Evolutionary conservation across 768 basidiomycete genomes (phyloP).

Genomic region (Plicaturopsis crispa): DNA sequence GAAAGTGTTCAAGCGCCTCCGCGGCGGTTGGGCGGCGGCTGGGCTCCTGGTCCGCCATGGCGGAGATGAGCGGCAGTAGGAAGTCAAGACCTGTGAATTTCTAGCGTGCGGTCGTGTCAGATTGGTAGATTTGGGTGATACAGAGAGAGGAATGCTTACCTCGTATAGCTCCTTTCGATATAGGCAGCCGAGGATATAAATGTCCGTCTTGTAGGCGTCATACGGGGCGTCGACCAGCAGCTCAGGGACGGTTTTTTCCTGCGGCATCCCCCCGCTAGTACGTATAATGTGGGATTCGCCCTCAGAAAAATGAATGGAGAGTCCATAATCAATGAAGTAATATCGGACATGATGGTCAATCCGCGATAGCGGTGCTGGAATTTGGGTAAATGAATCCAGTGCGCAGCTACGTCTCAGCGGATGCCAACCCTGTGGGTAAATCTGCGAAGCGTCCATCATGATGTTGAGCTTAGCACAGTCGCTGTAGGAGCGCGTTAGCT

Average conservation of each 20-base stretch:
- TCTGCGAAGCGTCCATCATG: slow-evolving; percentile 9
- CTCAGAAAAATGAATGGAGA: slow-evolving; percentile 3
- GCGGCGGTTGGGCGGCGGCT: background rate
- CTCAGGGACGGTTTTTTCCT: slow-evolving; percentile 18
- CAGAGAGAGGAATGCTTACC: too few relatives aligned
- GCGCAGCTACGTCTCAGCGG: background rate
- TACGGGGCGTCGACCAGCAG: slow-evolving; percentile 14
- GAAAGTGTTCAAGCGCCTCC: background rate
- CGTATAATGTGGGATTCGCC: slow-evolving; percentile 3
- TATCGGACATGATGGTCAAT: slow-evolving; percentile 13
- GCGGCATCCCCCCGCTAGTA: slow-evolving; percentile 12
- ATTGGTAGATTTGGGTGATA: too few relatives aligned
- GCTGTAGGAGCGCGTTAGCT: too few relatives aligned
- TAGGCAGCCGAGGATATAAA: slow-evolving; percentile 19
- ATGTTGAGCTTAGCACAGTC: too few relatives aligned
- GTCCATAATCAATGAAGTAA: slow-evolving; percentile 21
- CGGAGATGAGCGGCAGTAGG: background rate
- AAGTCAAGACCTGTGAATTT: background rate
- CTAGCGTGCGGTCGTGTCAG: too few relatives aligned
- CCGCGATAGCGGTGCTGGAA: background rate
- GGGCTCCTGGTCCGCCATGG: background rate
- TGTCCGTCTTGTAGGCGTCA: slow-evolving; percentile 22
- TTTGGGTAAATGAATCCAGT: background rate
- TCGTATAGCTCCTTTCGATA: too few relatives aligned
- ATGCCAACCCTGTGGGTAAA: slow-evolving; percentile 9